phyloP scores from a whole-genome alignment of 768 basidiomycete species.

The Mrakia gelida region DNA sequence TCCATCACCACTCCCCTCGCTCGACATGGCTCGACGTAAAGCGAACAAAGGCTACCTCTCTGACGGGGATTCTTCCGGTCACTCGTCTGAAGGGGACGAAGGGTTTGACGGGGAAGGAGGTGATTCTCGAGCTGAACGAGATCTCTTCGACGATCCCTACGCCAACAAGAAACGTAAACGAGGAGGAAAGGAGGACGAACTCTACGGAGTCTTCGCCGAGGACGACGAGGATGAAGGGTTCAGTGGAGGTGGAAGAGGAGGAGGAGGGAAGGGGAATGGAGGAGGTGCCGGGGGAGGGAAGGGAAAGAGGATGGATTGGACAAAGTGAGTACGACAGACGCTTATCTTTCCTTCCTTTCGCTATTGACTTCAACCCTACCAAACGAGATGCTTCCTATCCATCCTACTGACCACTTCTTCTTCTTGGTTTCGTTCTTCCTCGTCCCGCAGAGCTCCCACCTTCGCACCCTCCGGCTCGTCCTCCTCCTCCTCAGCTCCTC shows the following conservation, averaged over 20 bases:
- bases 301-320: slow-evolving; percentile 8
- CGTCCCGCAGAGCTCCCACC: slow-evolving; percentile 17
- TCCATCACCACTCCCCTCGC: background rate
- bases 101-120: slow-evolving; percentile 11
- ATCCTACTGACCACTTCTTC: background rate
- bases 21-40: slow-evolving; percentile 27
- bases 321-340: slow-evolving; percentile 14
- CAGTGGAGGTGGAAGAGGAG: no score
- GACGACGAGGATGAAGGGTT: slow-evolving; percentile 58
- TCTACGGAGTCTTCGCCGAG: slow-evolving; percentile 71
- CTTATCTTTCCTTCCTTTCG: background rate
- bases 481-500: background rate
- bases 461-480: slow-evolving; percentile 10
- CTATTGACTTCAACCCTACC: background rate
- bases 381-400: no score
- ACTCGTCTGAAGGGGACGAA: slow-evolving; percentile 16
- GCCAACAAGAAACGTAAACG: slow-evolving; percentile 57
- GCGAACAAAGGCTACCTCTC: slow-evolving; percentile 30
- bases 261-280: background rate
- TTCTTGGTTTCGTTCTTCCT: background rate
- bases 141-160: slow-evolving; percentile 13
- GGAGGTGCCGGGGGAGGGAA: background rate
- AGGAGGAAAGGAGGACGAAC: slow-evolving; percentile 62
- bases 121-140: slow-evolving; percentile 7
- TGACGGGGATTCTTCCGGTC: slow-evolving; percentile 30